Base-by-base conservation (phyloP, 352 stramenopile genomes). In the Pythium dissotocum region DNA sequence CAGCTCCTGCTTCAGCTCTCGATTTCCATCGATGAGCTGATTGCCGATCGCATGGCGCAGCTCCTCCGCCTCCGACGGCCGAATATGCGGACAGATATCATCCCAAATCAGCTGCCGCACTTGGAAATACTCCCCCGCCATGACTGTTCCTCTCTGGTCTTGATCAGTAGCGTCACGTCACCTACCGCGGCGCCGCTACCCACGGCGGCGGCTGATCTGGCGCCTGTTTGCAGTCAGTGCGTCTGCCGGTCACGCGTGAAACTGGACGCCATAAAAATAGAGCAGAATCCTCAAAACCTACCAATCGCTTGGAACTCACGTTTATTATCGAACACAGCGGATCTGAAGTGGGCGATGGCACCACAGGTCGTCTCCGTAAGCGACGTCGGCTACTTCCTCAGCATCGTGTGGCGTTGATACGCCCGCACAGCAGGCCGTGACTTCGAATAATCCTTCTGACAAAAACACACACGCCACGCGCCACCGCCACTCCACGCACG, bases 71-170 rank as follows among this genome's bases (percentile, higher is more conserved):
- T 94, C 84, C 3, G 82, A 88, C 33, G 71, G 49, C 21, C 71
- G 80, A 6, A 85, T 72, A 21, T 75, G 72, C 30, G 82, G 67
- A 62, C 78, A 76, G 12, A 94, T 74, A 51, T 94, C 84, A n/a
- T 92, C 82, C 86, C 86, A 94, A 2, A 94, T 66, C 60, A 94
- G 71, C 53, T 75, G 83, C 36, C 84, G 79, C 24, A 92, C 76
- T 33, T 86, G 79, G 56, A 94, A 94, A 52, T 78, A 85, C 51
- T 90, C 84, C 36, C 65, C 81, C 44, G 61, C n/a, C 73, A 76
- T 84, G 14, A 32, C 42, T 4, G 9, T 10, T 10, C 42, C 18
- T 10, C 18, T 12, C 42, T 18, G 1, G 42, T 26, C 24, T 26
- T 26, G 42, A 49, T 49, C 42, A 4, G 42, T 49, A 26, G 42